Evolutionary conservation across 2,329 filamentous ascomycete species (phyloP).

Genomic region (Xylaria sp.): DNA sequence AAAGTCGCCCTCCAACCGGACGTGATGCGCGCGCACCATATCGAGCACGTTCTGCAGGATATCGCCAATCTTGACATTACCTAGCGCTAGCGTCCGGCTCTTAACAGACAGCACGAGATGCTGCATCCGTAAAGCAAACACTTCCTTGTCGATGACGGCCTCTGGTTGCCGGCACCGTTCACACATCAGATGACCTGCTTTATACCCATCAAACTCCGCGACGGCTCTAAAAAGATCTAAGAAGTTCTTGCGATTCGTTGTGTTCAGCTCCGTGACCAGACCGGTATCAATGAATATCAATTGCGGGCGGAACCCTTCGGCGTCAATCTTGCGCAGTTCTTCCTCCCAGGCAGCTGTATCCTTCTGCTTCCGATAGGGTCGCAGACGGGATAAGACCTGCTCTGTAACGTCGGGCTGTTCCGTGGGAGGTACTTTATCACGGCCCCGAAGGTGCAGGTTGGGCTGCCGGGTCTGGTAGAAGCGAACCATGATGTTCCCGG

Average conservation of each 20-base stretch:
- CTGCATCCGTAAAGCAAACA: conserved; percentile 95
- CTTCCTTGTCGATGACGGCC: conserved; percentile 78
- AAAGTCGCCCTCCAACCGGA: conserved; percentile 92
- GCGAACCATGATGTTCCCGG: conserved; percentile 98
- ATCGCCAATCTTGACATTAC: conserved; percentile 93
- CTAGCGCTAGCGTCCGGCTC: conserved; percentile 80
- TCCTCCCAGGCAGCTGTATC: conserved; percentile 65
- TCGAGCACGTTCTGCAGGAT: conserved; percentile 82
- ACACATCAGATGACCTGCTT: conserved; percentile 91
- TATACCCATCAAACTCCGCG: conserved; percentile 95
- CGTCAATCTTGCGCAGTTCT: conserved; percentile 71
- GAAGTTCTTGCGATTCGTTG: conserved; percentile 81
- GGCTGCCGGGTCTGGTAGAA: conserved; percentile 83
- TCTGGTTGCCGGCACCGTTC: conserved; percentile 90
- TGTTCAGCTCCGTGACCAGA: conserved; percentile 88
- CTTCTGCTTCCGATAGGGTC: conserved; percentile 60
- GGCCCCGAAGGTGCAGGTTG: conserved; percentile 49
- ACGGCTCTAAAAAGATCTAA: conserved; percentile 92
- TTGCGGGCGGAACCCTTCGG: conserved; percentile 86
- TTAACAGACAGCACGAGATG: conserved; percentile 90
- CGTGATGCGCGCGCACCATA: conserved; percentile 91
- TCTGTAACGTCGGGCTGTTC: conserved; percentile 69
- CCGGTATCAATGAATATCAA: conserved; percentile 97
- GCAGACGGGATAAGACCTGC: conserved; percentile 72
- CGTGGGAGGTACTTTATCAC: conserved; percentile 30